Percentiles rank a stretch among this genome's conserved stretches.
These are phyloP conservation scores for Pseudognaphalium luteoalbum DNA, from an alignment of 129 eudicot species.

Conservation along the genomic window DNA sequence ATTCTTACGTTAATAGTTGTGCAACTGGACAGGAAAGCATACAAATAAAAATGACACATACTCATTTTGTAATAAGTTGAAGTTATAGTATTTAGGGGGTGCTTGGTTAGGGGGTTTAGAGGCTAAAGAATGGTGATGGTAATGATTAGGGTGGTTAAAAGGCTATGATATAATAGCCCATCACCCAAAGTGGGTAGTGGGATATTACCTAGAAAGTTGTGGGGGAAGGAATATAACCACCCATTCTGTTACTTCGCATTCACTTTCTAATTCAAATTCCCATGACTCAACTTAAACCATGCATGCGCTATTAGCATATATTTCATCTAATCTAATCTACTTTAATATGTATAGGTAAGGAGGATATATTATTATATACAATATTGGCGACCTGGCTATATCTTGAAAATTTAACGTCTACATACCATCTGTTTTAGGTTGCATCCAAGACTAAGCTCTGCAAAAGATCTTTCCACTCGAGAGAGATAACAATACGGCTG, in stretches of 20 bases:
- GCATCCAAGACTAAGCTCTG: constrained; percentile 90
- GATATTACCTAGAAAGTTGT: no score
- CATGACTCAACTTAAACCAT: no score
- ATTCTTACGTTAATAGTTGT: background rate
- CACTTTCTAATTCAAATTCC: no score
- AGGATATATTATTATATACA: background rate
- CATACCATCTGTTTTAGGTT: constrained; percentile 74
- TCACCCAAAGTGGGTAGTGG: no score
- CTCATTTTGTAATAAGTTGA: background rate
- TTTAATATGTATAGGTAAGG: no score
- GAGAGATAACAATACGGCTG: constrained; percentile 86
- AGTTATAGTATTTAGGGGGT: no score
- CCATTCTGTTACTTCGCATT: no score
- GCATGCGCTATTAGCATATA: background rate
- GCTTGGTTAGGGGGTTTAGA: no score
- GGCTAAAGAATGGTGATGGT: no score
- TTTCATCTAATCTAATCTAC: background rate
- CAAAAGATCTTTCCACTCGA: constrained; percentile 67
- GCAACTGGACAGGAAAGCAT: constrained; percentile 6
- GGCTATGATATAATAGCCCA: no score
- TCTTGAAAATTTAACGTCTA: constrained; percentile 8
- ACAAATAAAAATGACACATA: background rate
- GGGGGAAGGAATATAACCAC: no score
- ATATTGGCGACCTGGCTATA: background rate
- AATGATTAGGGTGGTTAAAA: no score